Conservation (phyloP, 75 land plant genomes). For the Pinus tabuliformis region DNA sequence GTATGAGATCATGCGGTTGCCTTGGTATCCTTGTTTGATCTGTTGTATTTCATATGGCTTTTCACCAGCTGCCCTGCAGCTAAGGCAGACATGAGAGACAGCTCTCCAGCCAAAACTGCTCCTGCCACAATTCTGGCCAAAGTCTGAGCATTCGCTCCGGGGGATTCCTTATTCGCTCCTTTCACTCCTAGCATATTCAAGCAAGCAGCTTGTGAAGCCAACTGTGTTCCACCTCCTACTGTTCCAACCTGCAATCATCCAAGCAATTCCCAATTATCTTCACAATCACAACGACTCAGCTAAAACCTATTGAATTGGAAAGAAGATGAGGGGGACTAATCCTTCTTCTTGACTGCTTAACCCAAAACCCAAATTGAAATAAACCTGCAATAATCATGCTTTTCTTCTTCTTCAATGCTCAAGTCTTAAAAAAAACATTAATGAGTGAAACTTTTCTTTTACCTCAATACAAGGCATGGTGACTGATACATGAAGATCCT, state of each 20-base stretch:
- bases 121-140: slow-evolving; percentile 83
- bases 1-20: background rate
- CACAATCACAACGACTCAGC: slow-evolving; percentile 46
- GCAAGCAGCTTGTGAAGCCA: slow-evolving; percentile 81
- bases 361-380: too few relatives aligned
- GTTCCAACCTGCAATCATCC: slow-evolving; percentile 65
- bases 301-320: too few relatives aligned
- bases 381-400: too few relatives aligned
- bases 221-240: slow-evolving; percentile 85
- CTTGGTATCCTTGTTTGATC: slow-evolving; percentile 44
- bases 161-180: slow-evolving; percentile 56
- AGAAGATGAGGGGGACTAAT: too few relatives aligned
- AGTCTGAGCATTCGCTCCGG: slow-evolving; percentile 63
- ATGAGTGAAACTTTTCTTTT: background rate
- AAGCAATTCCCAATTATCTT: too few relatives aligned
- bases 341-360: too few relatives aligned
- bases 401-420: too few relatives aligned
- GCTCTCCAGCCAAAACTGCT: slow-evolving; percentile 77
- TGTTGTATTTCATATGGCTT: slow-evolving; percentile 90
- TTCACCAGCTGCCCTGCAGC: slow-evolving; percentile 89
- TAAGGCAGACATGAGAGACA: slow-evolving; percentile 89
- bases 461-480: slow-evolving; percentile 53
- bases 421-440: too few relatives aligned
- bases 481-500: slow-evolving; percentile 68
- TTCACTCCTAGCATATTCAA: slow-evolving; percentile 44